Evolutionary conservation across 106 monocot genomes (phyloP).

Genomic region (Dioscorea zingiberensis): DNA sequence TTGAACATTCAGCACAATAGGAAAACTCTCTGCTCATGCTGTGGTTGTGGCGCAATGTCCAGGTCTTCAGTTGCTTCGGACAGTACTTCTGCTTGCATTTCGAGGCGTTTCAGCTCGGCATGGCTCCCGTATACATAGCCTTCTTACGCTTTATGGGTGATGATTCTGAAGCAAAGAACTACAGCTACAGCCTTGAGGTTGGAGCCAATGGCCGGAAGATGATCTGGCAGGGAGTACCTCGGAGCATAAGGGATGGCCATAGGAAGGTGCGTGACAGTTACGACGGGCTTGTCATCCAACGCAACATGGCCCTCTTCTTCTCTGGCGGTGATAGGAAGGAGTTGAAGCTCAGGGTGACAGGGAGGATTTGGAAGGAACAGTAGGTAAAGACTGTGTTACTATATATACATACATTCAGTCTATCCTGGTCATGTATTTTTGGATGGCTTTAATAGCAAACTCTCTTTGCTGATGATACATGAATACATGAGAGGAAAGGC

Average conservation of each 20-base stretch:
- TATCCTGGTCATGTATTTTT: conserved; percentile 9
- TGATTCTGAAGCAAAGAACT: conserved; percentile 15
- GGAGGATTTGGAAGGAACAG: conserved; percentile 20
- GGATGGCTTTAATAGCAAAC: not conserved
- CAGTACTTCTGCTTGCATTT: conserved; percentile 17
- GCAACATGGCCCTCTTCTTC: conserved; percentile 15
- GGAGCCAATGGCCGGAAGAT: conserved; percentile 14
- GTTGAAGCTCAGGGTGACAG: conserved; percentile 15
- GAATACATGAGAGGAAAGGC: not conserved
- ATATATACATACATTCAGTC: not conserved
- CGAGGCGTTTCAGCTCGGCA: conserved; percentile 16
- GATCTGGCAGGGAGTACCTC: conserved; percentile 12
- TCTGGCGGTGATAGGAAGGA: conserved; percentile 14
- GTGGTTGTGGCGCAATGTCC: no score
- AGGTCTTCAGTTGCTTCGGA: conserved; percentile 18
- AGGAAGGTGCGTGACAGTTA: conserved; percentile 17
- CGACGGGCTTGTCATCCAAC: conserved; percentile 12
- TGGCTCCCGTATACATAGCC: conserved; percentile 11
- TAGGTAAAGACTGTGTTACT: not conserved
- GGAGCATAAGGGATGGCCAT: conserved; percentile 17
- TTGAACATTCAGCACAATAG: not conserved
- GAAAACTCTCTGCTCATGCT: no score
- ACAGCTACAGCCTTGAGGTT: conserved; percentile 17
- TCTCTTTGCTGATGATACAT: conserved; percentile 6
- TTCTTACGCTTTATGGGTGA: conserved; percentile 18